Evolutionary conservation across 1,284 basidiomycete genomes (phyloP).

Genomic region (Cutaneotrichosporon cutaneum): DNA sequence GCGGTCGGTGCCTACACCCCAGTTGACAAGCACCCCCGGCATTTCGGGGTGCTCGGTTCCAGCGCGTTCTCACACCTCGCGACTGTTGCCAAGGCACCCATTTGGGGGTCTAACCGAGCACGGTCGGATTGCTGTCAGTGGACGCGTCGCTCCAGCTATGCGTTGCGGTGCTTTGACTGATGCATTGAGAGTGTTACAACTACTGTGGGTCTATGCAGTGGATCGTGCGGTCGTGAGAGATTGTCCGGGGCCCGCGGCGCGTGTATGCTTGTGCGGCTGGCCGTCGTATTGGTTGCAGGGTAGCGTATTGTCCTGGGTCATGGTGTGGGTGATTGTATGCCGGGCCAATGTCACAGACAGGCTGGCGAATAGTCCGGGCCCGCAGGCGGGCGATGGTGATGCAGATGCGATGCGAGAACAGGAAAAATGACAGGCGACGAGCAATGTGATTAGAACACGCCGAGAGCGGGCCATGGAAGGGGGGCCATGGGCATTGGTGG

Average conservation of each 20-base stretch:
- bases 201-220: neutral
- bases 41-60: too few relatives aligned
- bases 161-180: neutral
- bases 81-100: neutral
- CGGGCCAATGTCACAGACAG: neutral
- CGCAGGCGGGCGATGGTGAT: neutral
- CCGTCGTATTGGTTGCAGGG: neutral
- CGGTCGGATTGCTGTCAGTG: too few relatives aligned
- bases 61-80: too few relatives aligned
- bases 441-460: slow-evolving; percentile 5
- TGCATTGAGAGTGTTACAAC: neutral
- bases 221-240: neutral
- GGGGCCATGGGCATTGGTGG: slow-evolving; percentile 8
- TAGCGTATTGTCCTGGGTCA: neutral
- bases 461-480: slow-evolving; percentile 10
- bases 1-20: too few relatives aligned
- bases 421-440: neutral
- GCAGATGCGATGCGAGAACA: slow-evolving; percentile 4
- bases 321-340: neutral
- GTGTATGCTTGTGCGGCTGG: neutral
- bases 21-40: too few relatives aligned
- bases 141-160: neutral
- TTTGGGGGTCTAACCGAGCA: too few relatives aligned
- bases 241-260: neutral
- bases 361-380: slow-evolving; percentile 3